phyloP scores from a whole-genome alignment of 2,329 filamentous ascomycete species.

The Penicillium brevicompactum region DNA sequence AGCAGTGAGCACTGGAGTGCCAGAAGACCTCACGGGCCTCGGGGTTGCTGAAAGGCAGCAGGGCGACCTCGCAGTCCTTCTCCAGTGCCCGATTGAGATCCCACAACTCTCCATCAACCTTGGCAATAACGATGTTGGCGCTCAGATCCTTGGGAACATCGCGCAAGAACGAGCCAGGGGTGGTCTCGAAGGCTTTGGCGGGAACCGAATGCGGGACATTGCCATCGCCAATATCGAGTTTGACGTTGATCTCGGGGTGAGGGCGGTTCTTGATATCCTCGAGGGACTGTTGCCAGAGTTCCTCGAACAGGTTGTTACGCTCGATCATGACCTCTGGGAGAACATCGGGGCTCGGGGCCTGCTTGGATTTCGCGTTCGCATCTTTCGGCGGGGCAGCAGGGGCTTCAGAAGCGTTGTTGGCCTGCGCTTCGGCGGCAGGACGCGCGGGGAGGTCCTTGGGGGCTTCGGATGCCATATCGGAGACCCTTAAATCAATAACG shows the following conservation, averaged over 20 bases:
- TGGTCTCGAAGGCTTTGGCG: conserved; percentile 89
- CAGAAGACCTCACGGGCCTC: conserved; percentile 94
- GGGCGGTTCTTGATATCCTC: conserved; percentile 65
- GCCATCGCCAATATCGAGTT: conserved; percentile 46
- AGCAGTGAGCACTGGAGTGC: conserved; percentile 92
- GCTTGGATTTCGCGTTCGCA: conserved; percentile 28
- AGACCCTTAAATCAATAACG: conserved; percentile 17
- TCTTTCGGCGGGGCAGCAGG: conserved; percentile 36
- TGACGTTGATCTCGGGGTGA: conserved; percentile 53
- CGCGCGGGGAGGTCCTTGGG: conserved; percentile 41
- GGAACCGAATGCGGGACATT: conserved; percentile 42
- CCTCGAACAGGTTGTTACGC: conserved; percentile 84
- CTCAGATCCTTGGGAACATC: conserved; percentile 82
- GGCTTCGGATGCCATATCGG: conserved; percentile 37
- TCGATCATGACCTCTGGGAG: conserved; percentile 78
- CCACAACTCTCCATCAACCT: conserved; percentile 85
- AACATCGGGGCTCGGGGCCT: conserved; percentile 33
- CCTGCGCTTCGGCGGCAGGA: conserved; percentile 33
- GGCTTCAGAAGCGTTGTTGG: conserved; percentile 21
- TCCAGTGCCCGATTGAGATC: conserved; percentile 90
- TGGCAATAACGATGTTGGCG: conserved; percentile 81
- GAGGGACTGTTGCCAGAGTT: conserved; percentile 80
- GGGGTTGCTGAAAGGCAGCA: conserved; percentile 76
- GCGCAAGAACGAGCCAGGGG: conserved; percentile 75
- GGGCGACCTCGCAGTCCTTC: conserved; percentile 79